Evolutionary conservation across 805 yeast species (phyloP).

Genomic region (Wickerhamiella hasegawae): DNA sequence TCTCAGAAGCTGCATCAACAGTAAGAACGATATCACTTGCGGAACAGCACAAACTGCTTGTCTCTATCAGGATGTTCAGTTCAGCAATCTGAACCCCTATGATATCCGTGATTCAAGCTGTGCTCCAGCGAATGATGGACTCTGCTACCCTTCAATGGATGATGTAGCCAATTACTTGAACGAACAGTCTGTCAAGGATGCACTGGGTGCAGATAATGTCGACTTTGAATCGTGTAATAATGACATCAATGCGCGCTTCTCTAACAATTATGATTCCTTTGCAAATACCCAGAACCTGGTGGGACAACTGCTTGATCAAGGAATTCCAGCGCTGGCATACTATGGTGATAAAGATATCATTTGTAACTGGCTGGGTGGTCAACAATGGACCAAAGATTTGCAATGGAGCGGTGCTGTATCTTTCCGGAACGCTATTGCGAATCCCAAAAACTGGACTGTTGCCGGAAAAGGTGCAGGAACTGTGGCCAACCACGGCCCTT

Average conservation of each 20-base stretch:
- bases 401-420: conserved; percentile 40
- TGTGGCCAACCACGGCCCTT: conserved; percentile 47
- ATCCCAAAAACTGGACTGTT: conserved; percentile 26
- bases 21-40: conserved; percentile 6
- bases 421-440: conserved; percentile 25
- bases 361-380: conserved; percentile 91
- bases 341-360: conserved; percentile 95
- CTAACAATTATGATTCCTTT: conserved; percentile 49
- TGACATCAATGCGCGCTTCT: conserved; percentile 50
- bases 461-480: conserved; percentile 41
- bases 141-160: conserved; percentile 41
- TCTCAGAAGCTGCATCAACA: conserved; percentile 8
- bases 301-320: conserved; percentile 49
- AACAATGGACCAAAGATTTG: conserved; percentile 57
- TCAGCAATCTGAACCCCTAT: conserved; percentile 41
- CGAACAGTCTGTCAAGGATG: conserved; percentile 34
- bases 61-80: conserved; percentile 5
- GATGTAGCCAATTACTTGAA: conserved; percentile 38
- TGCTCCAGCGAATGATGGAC: conserved; percentile 34
- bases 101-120: conserved; percentile 52
- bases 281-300: conserved; percentile 69
- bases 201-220: conserved; percentile 39
- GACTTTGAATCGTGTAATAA: conserved; percentile 56
- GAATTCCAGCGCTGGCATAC: conserved; percentile 68
- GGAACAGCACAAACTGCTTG: conserved; percentile 6